Percentiles rank a stretch among this genome's conserved stretches.
Conservation (phyloP, 1,284 basidiomycete species). For the Neolentinus lepideus region DNA sequence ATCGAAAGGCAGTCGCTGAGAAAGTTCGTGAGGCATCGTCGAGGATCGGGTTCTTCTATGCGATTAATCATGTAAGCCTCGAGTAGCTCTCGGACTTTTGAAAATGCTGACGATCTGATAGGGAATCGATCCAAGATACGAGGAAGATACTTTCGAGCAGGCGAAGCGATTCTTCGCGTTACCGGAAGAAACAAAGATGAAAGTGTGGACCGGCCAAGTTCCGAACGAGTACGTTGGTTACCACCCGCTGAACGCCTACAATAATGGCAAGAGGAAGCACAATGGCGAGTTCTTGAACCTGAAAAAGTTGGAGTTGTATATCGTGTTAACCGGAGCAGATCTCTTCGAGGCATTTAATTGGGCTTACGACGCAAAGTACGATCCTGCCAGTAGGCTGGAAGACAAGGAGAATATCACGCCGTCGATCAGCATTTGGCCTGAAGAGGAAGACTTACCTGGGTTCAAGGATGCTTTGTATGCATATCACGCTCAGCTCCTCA, state of each 20-base stretch:
- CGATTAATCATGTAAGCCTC: not conserved
- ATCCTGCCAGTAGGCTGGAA: conserved; percentile 15
- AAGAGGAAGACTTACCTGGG: conserved; percentile 30
- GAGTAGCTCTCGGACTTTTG: not conserved
- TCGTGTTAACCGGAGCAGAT: conserved; percentile 26
- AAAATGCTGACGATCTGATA: not conserved
- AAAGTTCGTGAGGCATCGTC: not conserved
- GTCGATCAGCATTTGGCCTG: conserved; percentile 55
- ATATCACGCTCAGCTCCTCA: conserved; percentile 64
- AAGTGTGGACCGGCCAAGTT: conserved; percentile 26
- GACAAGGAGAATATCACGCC: conserved; percentile 32
- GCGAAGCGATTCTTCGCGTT: conserved; percentile 47
- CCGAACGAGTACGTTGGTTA: conserved; percentile 61
- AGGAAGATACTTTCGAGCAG: not conserved
- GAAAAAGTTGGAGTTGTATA: too few species aligned
- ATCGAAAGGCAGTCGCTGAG: not conserved
- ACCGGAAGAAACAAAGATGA: conserved; percentile 50
- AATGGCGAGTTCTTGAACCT: too few species aligned
- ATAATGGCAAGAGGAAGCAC: conserved; percentile 52
- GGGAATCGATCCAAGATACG: not conserved
- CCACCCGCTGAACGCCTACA: conserved; percentile 50
- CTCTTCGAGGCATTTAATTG: conserved; percentile 81
- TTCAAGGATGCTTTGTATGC: conserved; percentile 45
- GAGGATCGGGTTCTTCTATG: not conserved
- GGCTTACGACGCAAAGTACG: conserved; percentile 51